Base-by-base conservation (phyloP, 345 rosid species). In the Corchorus capsularis region DNA sequence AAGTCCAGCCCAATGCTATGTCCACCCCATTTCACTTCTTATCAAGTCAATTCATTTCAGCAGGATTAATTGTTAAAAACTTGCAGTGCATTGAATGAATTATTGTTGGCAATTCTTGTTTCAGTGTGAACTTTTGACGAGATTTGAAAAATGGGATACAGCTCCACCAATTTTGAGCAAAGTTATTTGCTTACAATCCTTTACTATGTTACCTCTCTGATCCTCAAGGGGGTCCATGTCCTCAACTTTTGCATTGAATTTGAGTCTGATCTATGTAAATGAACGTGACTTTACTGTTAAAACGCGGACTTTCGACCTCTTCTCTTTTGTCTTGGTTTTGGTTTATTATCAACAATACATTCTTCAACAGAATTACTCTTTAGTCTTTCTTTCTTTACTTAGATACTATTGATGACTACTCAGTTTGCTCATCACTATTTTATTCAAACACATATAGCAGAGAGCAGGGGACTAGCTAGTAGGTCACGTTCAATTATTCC, bases 401-500 rank as follows among this genome's bases (percentile, higher is more conserved):
- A 39, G 43, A 27, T 6, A 39, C 43, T 39, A 39, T 6, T 39
- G 27, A 27, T 27, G 27, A 27, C 27, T 27, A 27, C 43, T 39
- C 43, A 39, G 43, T 39, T 39, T 39, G 5, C 0, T 39, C 4
- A 39, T 39, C 4, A 39, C 2, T 19, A 19, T 45, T 53, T 54
- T n/a, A 54, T 35, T 20, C 54, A 45, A 35, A 6, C 13, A 32
- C 17, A 2, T 6, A 34, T 35, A 45, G 71, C 54, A 45, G 71
- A 12, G 34, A 54, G 49, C 59, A 69, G 32, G 20, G 59, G 59
- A 6, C 43, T 39, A 5, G 41, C 41, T 39, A 6, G 43, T 6
- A 4, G 43, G 43, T 71, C 50, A 54, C 63, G 47, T 71, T 70
- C 74, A 37, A 17, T 54, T 54, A 71, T 71, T 52, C 74, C n/a